Evolutionary conservation across 768 basidiomycete species (phyloP).

Genomic region (Panus rudis): DNA sequence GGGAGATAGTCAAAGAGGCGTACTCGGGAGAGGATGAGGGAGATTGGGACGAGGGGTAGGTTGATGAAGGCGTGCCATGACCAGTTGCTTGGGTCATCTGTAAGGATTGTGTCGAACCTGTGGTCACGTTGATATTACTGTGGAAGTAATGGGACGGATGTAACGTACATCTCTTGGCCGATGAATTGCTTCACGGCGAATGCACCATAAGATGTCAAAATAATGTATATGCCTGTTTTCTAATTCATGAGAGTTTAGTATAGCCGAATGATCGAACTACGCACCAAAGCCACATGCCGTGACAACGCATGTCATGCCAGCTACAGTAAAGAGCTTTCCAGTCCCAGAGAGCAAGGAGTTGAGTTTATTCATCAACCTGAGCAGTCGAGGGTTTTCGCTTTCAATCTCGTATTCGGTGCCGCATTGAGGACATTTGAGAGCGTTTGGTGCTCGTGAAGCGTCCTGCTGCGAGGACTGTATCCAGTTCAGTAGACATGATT

Average conservation of each 20-base stretch:
- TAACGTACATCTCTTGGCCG: constrained; percentile 50
- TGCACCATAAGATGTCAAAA: constrained; percentile 63
- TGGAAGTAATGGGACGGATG: constrained; percentile 12
- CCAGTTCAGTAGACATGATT: constrained; percentile 74
- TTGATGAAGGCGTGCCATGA: constrained; percentile 71
- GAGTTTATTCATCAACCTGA: constrained; percentile 43
- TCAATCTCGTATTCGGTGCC: constrained; percentile 57
- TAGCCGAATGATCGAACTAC: constrained; percentile 20
- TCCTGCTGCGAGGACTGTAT: constrained; percentile 63
- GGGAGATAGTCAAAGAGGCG: constrained; percentile 21
- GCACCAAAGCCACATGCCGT: constrained; percentile 56
- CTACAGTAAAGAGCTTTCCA: constrained; percentile 47
- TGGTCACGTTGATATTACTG: constrained; percentile 14
- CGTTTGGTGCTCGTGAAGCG: constrained; percentile 46
- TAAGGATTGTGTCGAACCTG: constrained; percentile 60
- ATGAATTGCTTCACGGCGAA: constrained; percentile 66
- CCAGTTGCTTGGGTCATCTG: constrained; percentile 67
- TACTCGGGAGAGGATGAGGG: constrained; percentile 54
- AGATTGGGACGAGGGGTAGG: constrained; percentile 63
- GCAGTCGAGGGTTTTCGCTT: constrained; percentile 50
- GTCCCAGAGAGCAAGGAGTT: constrained; percentile 43
- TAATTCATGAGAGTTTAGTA: constrained; percentile 28
- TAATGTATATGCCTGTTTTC: constrained; percentile 37
- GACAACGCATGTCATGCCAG: constrained; percentile 42
- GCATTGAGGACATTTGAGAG: constrained; percentile 79